Evolutionary conservation across 352 stramenopile species (phyloP).

Genomic region (Pythium volutum): DNA sequence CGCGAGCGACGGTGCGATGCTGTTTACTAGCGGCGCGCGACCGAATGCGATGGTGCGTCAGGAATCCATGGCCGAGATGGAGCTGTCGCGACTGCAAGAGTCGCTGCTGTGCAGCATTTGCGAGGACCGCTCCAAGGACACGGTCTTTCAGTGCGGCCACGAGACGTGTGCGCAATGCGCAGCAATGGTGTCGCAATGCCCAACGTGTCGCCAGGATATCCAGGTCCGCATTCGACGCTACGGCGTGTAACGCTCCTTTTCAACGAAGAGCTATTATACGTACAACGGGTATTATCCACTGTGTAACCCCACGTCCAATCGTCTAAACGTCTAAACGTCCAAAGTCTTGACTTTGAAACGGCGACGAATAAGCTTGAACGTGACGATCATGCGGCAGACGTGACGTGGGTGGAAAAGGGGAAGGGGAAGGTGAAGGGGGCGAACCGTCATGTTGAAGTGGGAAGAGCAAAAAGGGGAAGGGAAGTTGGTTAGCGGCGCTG

Average conservation of each 20-base stretch:
- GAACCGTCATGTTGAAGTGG: constrained; percentile 14
- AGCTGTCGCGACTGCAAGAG: constrained; percentile 64
- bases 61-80: constrained; percentile 46
- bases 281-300: neutral
- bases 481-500: neutral
- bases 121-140: constrained; percentile 73
- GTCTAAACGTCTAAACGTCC: constrained; percentile 6
- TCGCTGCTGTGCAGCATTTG: constrained; percentile 70
- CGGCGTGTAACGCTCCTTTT: constrained; percentile 23
- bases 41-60: constrained; percentile 16
- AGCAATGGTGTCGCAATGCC: constrained; percentile 55
- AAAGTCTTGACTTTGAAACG: no score
- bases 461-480: neutral
- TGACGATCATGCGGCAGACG: constrained; percentile 11
- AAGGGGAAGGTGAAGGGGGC: neutral
- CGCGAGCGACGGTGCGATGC: neutral
- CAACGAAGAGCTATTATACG: neutral
- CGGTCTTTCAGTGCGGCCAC: constrained; percentile 83
- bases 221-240: constrained; percentile 76
- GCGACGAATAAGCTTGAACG: constrained; percentile 4
- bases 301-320: constrained; percentile 7
- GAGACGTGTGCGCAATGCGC: constrained; percentile 67
- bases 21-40: neutral
- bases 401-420: neutral
- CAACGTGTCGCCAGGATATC: constrained; percentile 70